Conservation (phyloP, 345 rosid genomes). For the Moricandia arvensis region DNA sequence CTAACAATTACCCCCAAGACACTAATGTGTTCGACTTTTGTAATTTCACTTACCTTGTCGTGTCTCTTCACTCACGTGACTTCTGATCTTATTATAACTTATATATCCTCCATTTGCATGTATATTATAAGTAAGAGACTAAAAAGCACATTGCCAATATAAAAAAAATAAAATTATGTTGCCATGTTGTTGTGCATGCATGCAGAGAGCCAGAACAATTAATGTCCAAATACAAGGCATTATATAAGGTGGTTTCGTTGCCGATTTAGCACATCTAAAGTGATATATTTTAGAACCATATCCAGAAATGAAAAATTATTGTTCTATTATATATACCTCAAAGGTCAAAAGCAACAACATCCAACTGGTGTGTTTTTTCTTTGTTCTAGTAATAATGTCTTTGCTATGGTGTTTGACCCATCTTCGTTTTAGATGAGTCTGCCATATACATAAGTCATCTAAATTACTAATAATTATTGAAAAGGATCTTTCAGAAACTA, state of each 20-base stretch:
- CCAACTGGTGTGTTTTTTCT: not conserved
- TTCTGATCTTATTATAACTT: not conserved
- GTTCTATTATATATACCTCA: not conserved
- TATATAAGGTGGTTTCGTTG: not conserved
- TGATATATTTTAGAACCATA: too few relatives aligned
- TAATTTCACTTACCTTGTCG: conserved; percentile 30
- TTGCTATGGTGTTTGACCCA: too few relatives aligned
- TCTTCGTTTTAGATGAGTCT: too few relatives aligned
- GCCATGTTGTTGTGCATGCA: not conserved
- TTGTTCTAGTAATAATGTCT: too few relatives aligned
- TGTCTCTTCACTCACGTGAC: conserved; percentile 38
- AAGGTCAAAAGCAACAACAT: not conserved
- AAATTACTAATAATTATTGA: too few relatives aligned
- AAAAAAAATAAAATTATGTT: not conserved
- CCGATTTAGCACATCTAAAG: not conserved
- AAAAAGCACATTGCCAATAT: not conserved
- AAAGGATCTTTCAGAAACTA: too few relatives aligned
- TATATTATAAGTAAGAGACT: not conserved
- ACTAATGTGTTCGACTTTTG: conserved; percentile 25
- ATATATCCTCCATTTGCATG: not conserved
- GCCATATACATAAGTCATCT: too few relatives aligned
- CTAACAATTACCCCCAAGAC: conserved; percentile 53
- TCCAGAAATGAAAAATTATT: not conserved
- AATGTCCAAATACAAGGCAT: not conserved
- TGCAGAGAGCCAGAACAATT: not conserved